These are phyloP conservation scores for Saksenaea oblongispora DNA, from an alignment of 371 early-diverging fungal genomes.

Conservation along the genomic window DNA sequence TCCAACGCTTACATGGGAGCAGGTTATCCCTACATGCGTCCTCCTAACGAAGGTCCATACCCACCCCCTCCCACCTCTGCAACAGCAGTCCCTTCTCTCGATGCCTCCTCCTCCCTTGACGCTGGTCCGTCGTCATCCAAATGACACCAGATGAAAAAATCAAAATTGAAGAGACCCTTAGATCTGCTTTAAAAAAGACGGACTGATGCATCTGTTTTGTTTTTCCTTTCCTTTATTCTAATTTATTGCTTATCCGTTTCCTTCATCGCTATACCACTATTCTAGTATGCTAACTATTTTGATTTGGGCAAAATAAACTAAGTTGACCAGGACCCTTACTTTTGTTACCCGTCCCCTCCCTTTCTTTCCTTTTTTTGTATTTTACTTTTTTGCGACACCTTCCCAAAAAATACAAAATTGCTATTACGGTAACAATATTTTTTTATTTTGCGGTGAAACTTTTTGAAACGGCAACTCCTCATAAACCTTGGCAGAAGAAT, in stretches of 20 bases:
- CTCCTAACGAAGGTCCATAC: background rate
- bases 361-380: background rate
- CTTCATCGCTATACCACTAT: background rate
- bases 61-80: constrained; percentile 1
- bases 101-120: constrained; percentile 4
- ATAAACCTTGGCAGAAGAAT: no score
- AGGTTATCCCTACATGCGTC: constrained; percentile 3
- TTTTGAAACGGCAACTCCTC: no score
- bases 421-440: background rate
- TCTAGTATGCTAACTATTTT: background rate
- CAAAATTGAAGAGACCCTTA: background rate
- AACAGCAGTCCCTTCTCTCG: background rate
- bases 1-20: constrained; percentile 3
- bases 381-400: background rate
- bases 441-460: no score
- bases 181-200: background rate
- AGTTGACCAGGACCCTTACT: background rate
- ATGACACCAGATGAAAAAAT: constrained; percentile 3
- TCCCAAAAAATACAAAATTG: background rate
- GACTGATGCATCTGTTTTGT: background rate
- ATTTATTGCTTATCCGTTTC: constrained; percentile 8
- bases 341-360: no score
- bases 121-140: constrained; percentile 1
- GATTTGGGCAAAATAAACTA: background rate
- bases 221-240: constrained; percentile 6